Percentiles rank a stretch among this genome's conserved stretches.
These are phyloP conservation scores for Corymbia maculata DNA, from an alignment of 345 rosid genomes.

Conservation along the genomic window DNA sequence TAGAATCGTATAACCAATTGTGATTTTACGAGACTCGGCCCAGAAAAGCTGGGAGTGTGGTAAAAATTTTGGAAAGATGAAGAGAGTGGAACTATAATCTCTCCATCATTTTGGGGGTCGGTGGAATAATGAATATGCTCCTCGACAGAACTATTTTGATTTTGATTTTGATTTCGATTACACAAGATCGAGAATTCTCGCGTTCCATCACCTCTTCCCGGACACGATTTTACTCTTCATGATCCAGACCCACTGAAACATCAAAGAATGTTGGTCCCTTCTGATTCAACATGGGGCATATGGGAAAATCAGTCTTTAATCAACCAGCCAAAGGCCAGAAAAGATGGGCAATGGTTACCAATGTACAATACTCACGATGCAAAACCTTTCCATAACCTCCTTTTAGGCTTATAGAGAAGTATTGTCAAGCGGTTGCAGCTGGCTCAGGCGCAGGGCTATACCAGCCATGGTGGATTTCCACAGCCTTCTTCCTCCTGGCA, in stretches of 20 bases:
- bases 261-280: neutral
- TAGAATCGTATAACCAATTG: neutral
- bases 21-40: neutral
- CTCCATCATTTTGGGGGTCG: neutral
- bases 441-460: slow-evolving; percentile 58
- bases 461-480: slow-evolving; percentile 89
- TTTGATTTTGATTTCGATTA: neutral
- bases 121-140: neutral
- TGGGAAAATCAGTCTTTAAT: neutral
- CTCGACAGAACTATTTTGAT: neutral
- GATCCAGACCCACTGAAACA: neutral
- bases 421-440: neutral
- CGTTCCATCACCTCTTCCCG: neutral
- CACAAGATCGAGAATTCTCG: neutral
- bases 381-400: neutral
- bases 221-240: neutral
- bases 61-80: neutral
- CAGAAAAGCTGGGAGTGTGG: neutral
- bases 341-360: neutral
- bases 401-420: neutral
- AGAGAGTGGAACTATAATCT: neutral
- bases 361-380: neutral
- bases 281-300: neutral
- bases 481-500: slow-evolving; percentile 83
- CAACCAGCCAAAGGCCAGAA: neutral